Conservation (phyloP, 306 rosid genomes). For the Sesbania bispinosa region DNA sequence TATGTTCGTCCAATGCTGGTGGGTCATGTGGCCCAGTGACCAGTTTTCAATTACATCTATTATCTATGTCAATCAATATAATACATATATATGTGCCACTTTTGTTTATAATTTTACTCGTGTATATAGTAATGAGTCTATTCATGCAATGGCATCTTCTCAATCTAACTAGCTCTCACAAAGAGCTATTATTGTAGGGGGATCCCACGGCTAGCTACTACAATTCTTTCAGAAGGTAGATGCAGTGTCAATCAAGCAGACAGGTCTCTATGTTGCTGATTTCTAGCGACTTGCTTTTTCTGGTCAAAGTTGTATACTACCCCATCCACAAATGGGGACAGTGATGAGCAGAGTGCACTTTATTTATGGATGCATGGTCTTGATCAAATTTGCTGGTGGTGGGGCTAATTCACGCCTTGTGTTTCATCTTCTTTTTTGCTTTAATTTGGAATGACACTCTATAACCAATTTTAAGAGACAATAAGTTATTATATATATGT, state of each 20-base stretch:
- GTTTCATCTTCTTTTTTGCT: constrained; percentile 5
- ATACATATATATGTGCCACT: too few species aligned
- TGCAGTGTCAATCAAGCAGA: background rate
- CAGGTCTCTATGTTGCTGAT: background rate
- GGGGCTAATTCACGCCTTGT: constrained; percentile 19
- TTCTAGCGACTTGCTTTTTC: background rate
- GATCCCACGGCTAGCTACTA: background rate
- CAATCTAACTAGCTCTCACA: background rate
- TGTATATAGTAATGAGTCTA: background rate
- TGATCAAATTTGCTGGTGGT: constrained; percentile 16
- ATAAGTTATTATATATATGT: too few species aligned
- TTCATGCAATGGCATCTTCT: background rate
- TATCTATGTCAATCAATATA: too few species aligned
- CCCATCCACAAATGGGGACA: constrained; percentile 23
- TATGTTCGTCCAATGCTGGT: background rate
- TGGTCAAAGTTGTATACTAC: constrained; percentile 3
- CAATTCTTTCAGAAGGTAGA: background rate
- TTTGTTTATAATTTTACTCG: too few species aligned
- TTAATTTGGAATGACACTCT: background rate
- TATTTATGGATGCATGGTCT: constrained; percentile 20
- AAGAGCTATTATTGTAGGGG: background rate
- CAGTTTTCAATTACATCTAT: too few species aligned
- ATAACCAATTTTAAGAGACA: background rate
- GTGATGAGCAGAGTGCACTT: constrained; percentile 16
- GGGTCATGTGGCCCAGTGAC: background rate